Evolutionary conservation across 2,329 filamentous ascomycete species (phyloP), one percentile per base, ranked within the genome.

Genomic region (Calycina herbarum): DNA sequence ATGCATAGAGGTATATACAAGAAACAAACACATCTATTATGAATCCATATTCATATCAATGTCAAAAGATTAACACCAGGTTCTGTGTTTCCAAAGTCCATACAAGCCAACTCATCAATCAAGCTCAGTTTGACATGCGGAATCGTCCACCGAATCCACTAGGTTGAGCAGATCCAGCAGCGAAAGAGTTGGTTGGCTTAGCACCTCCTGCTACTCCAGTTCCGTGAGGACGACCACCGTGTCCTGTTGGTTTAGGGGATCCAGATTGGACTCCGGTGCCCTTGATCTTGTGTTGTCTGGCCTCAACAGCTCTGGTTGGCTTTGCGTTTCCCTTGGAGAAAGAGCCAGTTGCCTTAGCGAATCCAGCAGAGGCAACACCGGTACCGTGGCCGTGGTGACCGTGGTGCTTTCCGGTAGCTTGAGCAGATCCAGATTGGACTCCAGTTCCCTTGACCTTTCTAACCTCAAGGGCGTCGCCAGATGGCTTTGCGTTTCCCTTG

Each of bases 341-440:
- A 8, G 42, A 45, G 10, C 60, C 42, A 35, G 60, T 62, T 29
- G 42, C 24, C 17, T 35, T 17, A 17, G 59, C 13, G 27, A 29
- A 29, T 38, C 35, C 35, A 13, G 35, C 35, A 38, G 35, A 38
- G 27, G 38, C 42, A 15, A 38, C 6, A 6, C 60, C 60, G n/a
- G 60, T 62, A 27, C 60, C 60, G 27, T 62, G 60, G 31, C 45
- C 35, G 24, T 62, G 42, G 60, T 62, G 60, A 40, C 38, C 38
- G 38, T 40, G 38, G 59, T 42, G 42, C 6, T 61, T 24, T 13
- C 59, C 59, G 10, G 58, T 60, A 24, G 35, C 17, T 45, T 29
- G 35, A 29, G 58, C 58, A 60, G 15, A 40, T 33, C 58, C 58
- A 42, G 58, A n/a, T 59, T 57, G 24, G 17, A 24, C 20, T 24